Conservation (phyloP, 768 basidiomycete species). For the Mycena alexandri region DNA sequence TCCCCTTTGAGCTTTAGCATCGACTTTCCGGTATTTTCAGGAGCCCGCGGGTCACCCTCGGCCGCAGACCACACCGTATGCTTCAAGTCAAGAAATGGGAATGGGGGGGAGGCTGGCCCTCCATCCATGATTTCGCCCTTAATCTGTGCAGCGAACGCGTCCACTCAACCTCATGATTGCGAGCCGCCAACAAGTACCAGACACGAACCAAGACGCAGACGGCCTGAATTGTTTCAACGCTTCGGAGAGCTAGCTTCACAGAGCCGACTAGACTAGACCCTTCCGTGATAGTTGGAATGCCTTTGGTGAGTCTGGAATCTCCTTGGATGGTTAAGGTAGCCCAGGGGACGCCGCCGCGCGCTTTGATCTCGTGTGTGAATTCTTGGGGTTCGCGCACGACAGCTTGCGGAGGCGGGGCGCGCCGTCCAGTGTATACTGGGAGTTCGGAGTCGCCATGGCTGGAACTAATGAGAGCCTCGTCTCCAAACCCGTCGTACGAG, state of each 20-base stretch:
- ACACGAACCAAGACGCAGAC: conserved; percentile 28
- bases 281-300: conserved; percentile 23
- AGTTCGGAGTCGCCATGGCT: conserved; percentile 28
- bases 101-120: conserved; percentile 2
- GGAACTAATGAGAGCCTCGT: conserved; percentile 31
- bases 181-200: neutral
- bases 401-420: conserved; percentile 12
- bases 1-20: conserved; percentile 31
- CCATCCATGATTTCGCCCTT: conserved; percentile 28
- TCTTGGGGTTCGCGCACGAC: conserved; percentile 10
- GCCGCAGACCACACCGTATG: conserved; percentile 28
- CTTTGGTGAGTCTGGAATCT: conserved; percentile 26
- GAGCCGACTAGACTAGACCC: conserved; percentile 24
- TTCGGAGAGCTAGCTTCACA: conserved; percentile 19
- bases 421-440: conserved; percentile 32
- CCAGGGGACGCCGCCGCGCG: conserved; percentile 27
- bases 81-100: conserved; percentile 24
- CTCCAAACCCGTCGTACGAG: conserved; percentile 37
- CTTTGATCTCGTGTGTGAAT: conserved; percentile 31
- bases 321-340: conserved; percentile 28
- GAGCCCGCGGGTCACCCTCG: conserved; percentile 27
- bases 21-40: conserved; percentile 18
- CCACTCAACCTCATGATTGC: neutral
- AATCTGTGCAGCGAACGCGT: conserved; percentile 14
- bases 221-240: conserved; percentile 31